A percentile compares a stretch with the other conserved stretches of the same genome.
Evolutionary conservation across 768 basidiomycete species (phyloP).

Genomic region (Mrakia hoshinonis): DNA sequence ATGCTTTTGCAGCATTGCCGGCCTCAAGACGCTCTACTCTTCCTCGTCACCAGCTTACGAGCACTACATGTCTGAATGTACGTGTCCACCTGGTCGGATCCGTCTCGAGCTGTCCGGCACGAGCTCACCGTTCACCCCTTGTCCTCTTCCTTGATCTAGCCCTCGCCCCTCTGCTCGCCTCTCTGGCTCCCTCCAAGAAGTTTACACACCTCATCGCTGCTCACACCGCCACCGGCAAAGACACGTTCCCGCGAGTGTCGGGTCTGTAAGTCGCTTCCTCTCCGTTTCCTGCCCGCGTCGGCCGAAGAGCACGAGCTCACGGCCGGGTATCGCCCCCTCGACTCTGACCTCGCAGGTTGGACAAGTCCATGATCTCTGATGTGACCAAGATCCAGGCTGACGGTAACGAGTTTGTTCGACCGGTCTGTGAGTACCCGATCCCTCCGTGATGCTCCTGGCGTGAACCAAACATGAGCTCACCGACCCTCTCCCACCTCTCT

Average conservation of each 20-base stretch:
- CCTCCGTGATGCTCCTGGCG: neutral
- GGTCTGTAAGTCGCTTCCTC: slow-evolving; percentile 45
- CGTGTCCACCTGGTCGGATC: neutral
- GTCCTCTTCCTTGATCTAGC: slow-evolving; percentile 33
- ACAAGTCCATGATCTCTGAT: slow-evolving; percentile 57
- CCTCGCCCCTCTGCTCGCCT: slow-evolving; percentile 72
- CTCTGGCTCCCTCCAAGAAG: slow-evolving; percentile 55
- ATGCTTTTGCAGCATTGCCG: slow-evolving; percentile 36
- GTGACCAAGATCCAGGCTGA: slow-evolving; percentile 24
- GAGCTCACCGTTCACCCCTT: neutral
- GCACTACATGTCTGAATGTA: slow-evolving; percentile 57
- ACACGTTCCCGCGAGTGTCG: slow-evolving; percentile 83
- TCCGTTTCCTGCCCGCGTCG: neutral
- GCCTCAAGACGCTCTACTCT: slow-evolving; percentile 41
- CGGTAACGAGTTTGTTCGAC: slow-evolving; percentile 30
- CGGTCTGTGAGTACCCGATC: slow-evolving; percentile 15
- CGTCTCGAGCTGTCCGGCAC: neutral
- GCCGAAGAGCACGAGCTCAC: neutral
- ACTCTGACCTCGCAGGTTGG: slow-evolving; percentile 43
- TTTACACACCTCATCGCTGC: slow-evolving; percentile 89
- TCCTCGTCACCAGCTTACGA: slow-evolving; percentile 62
- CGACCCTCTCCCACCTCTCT: neutral
- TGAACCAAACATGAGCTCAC: neutral
- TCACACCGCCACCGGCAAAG: slow-evolving; percentile 86
- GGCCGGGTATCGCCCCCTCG: neutral